A percentile compares a stretch with the other conserved stretches of the same genome.
These are phyloP conservation scores for Xylaria castorea DNA, from an alignment of 495 filamentous ascomycete species.

Conservation along the genomic window DNA sequence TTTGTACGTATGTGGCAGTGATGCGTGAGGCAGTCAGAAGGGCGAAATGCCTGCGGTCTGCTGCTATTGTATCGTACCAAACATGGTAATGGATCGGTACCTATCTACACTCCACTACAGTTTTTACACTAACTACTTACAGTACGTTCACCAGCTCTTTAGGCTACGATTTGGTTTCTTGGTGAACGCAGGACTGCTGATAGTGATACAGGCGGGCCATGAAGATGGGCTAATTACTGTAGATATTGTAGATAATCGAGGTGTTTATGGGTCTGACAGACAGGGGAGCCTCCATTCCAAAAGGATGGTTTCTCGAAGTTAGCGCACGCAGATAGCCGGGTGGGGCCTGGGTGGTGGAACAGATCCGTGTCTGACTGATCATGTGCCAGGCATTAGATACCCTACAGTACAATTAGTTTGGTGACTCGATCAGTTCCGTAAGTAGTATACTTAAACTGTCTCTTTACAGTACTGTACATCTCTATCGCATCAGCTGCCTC, in stretches of 20 bases:
- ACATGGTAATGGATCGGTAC: neutral
- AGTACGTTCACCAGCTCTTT: neutral
- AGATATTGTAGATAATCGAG: neutral
- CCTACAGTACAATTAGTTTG: no score
- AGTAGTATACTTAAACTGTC: no score
- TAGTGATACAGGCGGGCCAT: neutral
- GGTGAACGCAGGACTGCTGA: neutral
- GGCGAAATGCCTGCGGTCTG: neutral
- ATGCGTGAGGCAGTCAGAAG: conserved; percentile 22
- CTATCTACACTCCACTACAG: neutral
- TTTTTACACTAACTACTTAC: no score
- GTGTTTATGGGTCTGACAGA: neutral
- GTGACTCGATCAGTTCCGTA: neutral
- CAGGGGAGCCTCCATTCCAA: conserved; percentile 2
- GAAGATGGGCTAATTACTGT: conserved; percentile 1
- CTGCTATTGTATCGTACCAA: conserved; percentile 14
- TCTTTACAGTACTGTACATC: no score
- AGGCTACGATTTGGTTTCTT: neutral
- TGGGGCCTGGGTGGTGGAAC: neutral
- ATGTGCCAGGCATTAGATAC: no score
- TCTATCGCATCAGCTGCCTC: neutral
- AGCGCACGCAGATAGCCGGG: neutral
- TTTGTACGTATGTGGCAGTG: neutral
- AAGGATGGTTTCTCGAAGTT: conserved; percentile 17
- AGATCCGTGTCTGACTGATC: conserved; percentile 16